phyloP scores from a whole-genome alignment of 192 early-diverging fungal species.

The Coemansia sp. region DNA sequence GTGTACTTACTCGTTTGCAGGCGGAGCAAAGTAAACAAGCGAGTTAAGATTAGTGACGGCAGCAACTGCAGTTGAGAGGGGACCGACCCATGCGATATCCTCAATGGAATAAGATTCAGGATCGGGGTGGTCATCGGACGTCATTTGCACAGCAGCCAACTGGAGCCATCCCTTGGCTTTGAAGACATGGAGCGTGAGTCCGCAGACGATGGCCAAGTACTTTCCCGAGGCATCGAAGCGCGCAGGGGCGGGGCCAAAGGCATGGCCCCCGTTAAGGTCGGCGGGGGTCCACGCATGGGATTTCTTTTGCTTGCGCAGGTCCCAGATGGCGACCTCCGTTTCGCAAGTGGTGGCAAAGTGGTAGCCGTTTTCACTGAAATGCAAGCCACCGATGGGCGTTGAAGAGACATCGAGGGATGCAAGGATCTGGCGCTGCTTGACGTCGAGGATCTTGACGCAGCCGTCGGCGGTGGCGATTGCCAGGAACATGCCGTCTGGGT shows the following conservation, averaged over 20 bases:
- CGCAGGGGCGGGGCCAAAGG: constrained; percentile 24
- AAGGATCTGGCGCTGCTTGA: constrained; percentile 62
- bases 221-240: constrained; percentile 81
- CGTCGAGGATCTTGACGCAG: constrained; percentile 78
- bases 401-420: constrained; percentile 42
- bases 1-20: neutral
- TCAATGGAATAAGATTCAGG: neutral
- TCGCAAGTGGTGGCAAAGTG: constrained; percentile 78
- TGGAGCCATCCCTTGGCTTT: constrained; percentile 68
- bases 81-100: constrained; percentile 14
- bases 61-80: constrained; percentile 3
- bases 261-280: constrained; percentile 6
- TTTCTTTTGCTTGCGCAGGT: constrained; percentile 82
- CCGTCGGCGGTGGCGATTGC: constrained; percentile 74
- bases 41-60: constrained; percentile 1
- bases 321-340: constrained; percentile 85
- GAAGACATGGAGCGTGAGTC: constrained; percentile 58
- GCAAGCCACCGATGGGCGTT: constrained; percentile 60
- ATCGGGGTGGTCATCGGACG: neutral
- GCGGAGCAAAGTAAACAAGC: neutral
- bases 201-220: constrained; percentile 74
- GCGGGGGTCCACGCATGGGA: constrained; percentile 26
- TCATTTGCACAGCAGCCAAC: constrained; percentile 8
- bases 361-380: constrained; percentile 95
- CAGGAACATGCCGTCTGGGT: constrained; percentile 90